phyloP scores from a whole-genome alignment of 352 stramenopile species.

The Peronospora tabacina region DNA sequence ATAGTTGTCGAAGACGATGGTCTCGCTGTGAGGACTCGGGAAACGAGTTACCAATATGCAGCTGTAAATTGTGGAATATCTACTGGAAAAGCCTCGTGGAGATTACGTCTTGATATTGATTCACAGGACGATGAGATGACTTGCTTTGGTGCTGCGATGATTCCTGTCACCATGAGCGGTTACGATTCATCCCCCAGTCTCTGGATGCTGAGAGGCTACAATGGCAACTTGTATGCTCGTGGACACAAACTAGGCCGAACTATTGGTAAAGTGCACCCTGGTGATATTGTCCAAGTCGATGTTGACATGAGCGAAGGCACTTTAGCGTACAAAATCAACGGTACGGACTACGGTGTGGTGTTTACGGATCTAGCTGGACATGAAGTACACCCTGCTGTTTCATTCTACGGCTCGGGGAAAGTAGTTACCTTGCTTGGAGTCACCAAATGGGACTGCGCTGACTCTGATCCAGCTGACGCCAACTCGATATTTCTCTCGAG shows the following conservation, averaged over 20 bases:
- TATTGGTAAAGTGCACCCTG: conserved; percentile 85
- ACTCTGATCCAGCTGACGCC: conserved; percentile 24
- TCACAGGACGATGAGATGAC: conserved; percentile 89
- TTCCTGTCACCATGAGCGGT: conserved; percentile 80
- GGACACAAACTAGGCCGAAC: conserved; percentile 80
- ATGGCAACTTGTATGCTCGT: conserved; percentile 86
- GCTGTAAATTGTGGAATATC: conserved; percentile 73
- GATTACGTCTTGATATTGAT: conserved; percentile 83
- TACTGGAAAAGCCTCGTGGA: conserved; percentile 77
- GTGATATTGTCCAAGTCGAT: conserved; percentile 82
- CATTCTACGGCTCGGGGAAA: conserved; percentile 86
- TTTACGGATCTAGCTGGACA: conserved; percentile 78
- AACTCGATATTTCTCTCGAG: conserved; percentile 72
- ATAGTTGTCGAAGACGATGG: conserved; percentile 74
- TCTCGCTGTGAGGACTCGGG: conserved; percentile 62
- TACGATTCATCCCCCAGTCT: conserved; percentile 88
- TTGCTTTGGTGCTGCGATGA: conserved; percentile 85
- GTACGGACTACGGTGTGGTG: conserved; percentile 78
- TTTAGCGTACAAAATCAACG: conserved; percentile 86
- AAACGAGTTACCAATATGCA: conserved; percentile 86
- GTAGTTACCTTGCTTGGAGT: conserved; percentile 74
- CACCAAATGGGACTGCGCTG: conserved; percentile 61
- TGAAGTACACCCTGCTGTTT: conserved; percentile 82
- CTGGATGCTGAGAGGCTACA: conserved; percentile 90
- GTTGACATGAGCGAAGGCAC: conserved; percentile 85